A percentile compares a stretch with the other conserved stretches of the same genome.
Conservation (phyloP, 208 protist species). For the Chromosphaera perkinsii region DNA sequence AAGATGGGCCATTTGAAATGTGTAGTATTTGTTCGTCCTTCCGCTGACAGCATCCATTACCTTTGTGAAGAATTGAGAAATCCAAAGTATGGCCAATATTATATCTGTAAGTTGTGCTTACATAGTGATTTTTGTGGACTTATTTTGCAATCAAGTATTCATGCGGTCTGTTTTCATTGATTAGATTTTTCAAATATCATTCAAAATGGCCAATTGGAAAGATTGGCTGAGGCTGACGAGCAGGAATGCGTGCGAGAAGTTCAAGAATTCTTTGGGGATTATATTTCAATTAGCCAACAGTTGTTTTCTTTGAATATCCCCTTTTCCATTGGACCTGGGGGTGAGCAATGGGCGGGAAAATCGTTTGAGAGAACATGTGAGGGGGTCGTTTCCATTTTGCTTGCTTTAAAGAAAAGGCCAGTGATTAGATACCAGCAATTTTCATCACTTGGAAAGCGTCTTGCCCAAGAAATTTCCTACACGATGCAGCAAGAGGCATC, state of each 20-base stretch:
- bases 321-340: neutral
- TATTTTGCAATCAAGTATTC: neutral
- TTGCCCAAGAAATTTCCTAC: constrained; percentile 65
- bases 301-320: constrained; percentile 56
- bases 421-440: constrained; percentile 49
- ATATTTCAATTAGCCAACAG: constrained; percentile 76
- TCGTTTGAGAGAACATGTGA: constrained; percentile 21
- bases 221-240: constrained; percentile 84
- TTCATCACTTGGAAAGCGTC: constrained; percentile 51
- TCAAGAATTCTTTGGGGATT: constrained; percentile 91
- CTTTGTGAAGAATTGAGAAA: constrained; percentile 74
- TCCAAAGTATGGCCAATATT: constrained; percentile 70
- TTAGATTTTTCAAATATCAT: constrained; percentile 81
- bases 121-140: neutral
- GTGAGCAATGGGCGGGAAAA: constrained; percentile 6
- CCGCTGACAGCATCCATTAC: constrained; percentile 69
- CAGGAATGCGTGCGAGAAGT: constrained; percentile 78
- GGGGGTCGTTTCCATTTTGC: constrained; percentile 66
- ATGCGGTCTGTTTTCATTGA: neutral
- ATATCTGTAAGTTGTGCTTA: constrained; percentile 54
- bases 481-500: constrained; percentile 67
- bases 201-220: constrained; percentile 63
- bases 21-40: constrained; percentile 79
- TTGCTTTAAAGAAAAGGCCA: constrained; percentile 68
- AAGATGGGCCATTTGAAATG: constrained; percentile 82